Base-by-base conservation (phyloP, 164 flowering plant genomes). In the Annona squamosa region DNA sequence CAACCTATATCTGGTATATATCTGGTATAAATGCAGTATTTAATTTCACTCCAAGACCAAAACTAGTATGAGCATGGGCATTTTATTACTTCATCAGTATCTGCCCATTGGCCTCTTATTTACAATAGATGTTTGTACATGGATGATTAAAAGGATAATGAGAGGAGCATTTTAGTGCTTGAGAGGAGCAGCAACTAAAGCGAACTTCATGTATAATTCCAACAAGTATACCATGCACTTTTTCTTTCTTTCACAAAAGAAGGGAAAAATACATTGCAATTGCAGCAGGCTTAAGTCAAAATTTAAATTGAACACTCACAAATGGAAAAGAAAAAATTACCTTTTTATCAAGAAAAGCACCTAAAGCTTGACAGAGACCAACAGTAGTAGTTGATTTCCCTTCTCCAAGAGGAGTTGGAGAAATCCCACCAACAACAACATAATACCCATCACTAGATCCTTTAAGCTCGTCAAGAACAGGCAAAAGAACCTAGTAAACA, bases 361-460 rank as follows among this genome's bases (percentile, higher is more conserved):
- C 99, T 83, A 96, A 67, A 19, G 98, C 98, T 82, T 96, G 98
- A 81, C 99, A 93, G 41, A 96, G 90, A 57, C 99, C 99, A 84
- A 96, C 99, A 48, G 97, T 91, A 68, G 97, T 93, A 56, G 99
- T 96, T 64, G 99, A 96, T 77, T 96, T 93, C 71, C 99, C 99
- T 82, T 96, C 99, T 52, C 99, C 99, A 73, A 93, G 95, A 68
- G 99, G 99, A 4, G 98, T 96, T 3, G 99, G 99, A 75, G 98
- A 93, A 61, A 96, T 93, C 57, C 98, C 99, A 61, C 97, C 98
- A 81, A 96, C 99, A 78, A 96, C 98, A 74, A 96, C 98, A 83
- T 93, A 93, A 61, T 89, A 92, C 45, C 99, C 99, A 86, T 93
- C 92, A 73, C 66, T 81, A 68, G 82, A 74, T 69, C 89, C 97